A percentile compares a stretch with the other conserved stretches of the same genome.
Evolutionary conservation across 495 filamentous ascomycete genomes (phyloP).

Genomic region (Penicillium goetzii): DNA sequence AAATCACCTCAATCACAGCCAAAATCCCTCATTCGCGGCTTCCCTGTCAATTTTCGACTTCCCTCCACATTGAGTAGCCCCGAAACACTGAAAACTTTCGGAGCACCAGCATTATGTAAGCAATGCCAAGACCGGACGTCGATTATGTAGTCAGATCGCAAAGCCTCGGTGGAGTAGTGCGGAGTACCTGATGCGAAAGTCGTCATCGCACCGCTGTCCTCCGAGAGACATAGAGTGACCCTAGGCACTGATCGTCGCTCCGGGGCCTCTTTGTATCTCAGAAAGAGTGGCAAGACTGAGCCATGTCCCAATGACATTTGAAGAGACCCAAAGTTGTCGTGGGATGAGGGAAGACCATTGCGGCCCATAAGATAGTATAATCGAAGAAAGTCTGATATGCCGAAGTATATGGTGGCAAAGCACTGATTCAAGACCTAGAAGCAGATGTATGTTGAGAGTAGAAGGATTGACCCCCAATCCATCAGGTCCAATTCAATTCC

Average conservation of each 20-base stretch:
- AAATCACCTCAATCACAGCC: not conserved
- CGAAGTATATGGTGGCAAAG: not conserved
- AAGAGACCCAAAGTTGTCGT: too few relatives aligned
- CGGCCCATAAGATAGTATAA: not conserved
- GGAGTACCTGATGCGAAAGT: constrained; percentile 17
- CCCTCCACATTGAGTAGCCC: not conserved
- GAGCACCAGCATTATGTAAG: constrained; percentile 16
- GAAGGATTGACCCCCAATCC: not conserved
- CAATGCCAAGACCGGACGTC: constrained; percentile 30
- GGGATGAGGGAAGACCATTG: not conserved
- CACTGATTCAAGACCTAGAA: not conserved
- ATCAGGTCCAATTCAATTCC: constrained; percentile 38
- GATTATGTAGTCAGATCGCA: constrained; percentile 15
- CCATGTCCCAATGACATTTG: not conserved
- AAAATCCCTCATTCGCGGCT: not conserved
- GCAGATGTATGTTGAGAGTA: not conserved
- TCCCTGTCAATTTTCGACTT: not conserved
- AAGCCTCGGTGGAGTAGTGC: constrained; percentile 23
- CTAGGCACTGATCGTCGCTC: constrained; percentile 5
- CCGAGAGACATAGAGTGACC: not conserved
- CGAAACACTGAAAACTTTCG: not conserved
- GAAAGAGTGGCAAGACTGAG: not conserved
- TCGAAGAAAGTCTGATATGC: not conserved
- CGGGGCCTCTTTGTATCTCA: not conserved
- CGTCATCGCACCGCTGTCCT: constrained; percentile 22